Evolutionary conservation across 805 yeast species (phyloP).

Genomic region (Pichia insulana): DNA sequence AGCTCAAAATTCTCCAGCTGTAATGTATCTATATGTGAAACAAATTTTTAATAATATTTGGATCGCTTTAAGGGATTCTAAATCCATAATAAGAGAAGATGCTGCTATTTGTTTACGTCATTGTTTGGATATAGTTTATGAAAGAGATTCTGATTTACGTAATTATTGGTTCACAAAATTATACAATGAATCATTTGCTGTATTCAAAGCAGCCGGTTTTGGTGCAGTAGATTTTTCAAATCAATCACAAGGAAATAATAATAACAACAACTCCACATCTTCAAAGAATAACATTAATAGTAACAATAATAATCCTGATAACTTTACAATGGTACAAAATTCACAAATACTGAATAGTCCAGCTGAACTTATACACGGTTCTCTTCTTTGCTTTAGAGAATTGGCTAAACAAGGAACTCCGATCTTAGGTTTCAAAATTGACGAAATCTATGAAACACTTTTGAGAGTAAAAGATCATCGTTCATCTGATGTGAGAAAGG

Average conservation of each 20-base stretch:
- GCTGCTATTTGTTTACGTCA: conserved; percentile 74
- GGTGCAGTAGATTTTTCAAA: conserved; percentile 2
- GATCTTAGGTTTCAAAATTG: conserved; percentile 62
- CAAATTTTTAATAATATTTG: conserved; percentile 77
- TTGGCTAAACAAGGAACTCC: conserved; percentile 64
- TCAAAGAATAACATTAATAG: not conserved
- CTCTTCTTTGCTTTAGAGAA: conserved; percentile 74
- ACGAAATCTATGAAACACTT: conserved; percentile 67
- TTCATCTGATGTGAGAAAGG: conserved; percentile 66
- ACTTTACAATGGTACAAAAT: not conserved
- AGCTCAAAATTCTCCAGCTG: conserved; percentile 80
- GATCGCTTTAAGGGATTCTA: conserved; percentile 79
- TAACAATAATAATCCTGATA: conserved; percentile 1
- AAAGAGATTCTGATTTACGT: conserved; percentile 63
- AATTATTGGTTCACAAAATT: conserved; percentile 69
- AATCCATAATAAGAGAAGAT: conserved; percentile 65
- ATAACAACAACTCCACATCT: not conserved
- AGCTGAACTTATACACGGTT: conserved; percentile 76
- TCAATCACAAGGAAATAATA: not conserved
- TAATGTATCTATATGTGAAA: conserved; percentile 68
- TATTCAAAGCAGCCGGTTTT: conserved; percentile 19
- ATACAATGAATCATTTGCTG: conserved; percentile 26
- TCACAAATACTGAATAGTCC: conserved; percentile 17
- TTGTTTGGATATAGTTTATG: conserved; percentile 70
- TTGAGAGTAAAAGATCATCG: conserved; percentile 71